Base-by-base conservation (phyloP, 1,284 basidiomycete genomes). In the Ceratobasidium sp. region DNA sequence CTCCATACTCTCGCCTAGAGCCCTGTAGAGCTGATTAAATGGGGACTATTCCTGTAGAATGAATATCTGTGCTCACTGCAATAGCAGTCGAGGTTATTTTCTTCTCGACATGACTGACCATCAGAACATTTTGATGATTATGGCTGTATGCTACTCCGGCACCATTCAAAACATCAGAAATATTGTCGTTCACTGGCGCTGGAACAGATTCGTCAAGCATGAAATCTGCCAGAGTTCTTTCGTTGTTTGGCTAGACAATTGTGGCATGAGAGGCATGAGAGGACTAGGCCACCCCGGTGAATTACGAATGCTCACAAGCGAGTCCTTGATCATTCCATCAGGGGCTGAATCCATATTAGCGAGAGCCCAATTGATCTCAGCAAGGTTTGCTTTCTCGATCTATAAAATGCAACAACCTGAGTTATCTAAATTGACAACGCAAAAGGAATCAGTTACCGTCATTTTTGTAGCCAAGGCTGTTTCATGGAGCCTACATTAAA, bases 341-440 rank as follows among this genome's bases (percentile, higher is more conserved):
- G 57, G 55, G 12, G 45, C 30, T 59, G 57, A 46, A 28, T 84
- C 85, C 80, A 91, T 84, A 76, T 92, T 86, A 0, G 87, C 86
- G 46, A 93, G 81, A 0, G 90, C 91, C 92, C 92, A 93, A 76
- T 92, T 89, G 26, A 93, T 81, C 74, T 93, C 87, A 9, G 85
- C 84, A 10, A 92, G 76, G 55, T 86, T 87, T 1, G 92, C 92
- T 71, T 84, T 86, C 79, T 93, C 92, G 53, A 93, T 93, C 91
- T 92, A 64, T 41, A 39, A 10, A 10, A 36, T 4, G 2, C 39
- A 60, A 32, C 61, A 48, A 74, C 53, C 21, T 45, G 10, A 26
- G n/a, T 26, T 41, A 41, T 10, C 2, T 34, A 46, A 32, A 18
- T 39, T 55, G 18, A 48, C 53, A 10, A n/a, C 41, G 55, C 8